Base-by-base conservation (phyloP, 2,329 filamentous ascomycete species). In the Cryphonectria japonica region DNA sequence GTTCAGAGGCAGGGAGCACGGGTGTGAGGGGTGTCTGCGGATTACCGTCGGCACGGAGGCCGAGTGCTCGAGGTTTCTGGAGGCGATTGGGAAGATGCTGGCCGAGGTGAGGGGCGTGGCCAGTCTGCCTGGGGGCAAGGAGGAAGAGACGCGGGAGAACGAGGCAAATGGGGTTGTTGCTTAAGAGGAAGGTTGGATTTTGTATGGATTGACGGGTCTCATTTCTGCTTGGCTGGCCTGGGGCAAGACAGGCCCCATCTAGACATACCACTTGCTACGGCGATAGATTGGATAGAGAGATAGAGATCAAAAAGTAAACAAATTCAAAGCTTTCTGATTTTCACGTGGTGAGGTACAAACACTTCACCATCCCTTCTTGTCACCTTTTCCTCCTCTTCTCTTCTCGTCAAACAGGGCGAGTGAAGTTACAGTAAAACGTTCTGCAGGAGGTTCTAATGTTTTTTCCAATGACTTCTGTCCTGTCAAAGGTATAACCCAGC, bases 21-120 rank as follows among this genome's bases (percentile, higher is more conserved):
- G 95, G 5, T 99, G 96, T 79, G 81, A 91, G 59, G 96, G 95
- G 0, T 98, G 95, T 78, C 82, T 99, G 79, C 88, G 96, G 69
- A 93, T 98, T 75, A 99, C 96, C 0, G 89, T 99, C 16, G 96
- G 96, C 22, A 98, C 95, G 0, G 93, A 97, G 80, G 83, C 88
- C 1, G 96, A 99, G 81, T 93, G 97, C 11, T 91, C 91, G 37
- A 87, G 91, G 71, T 93, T 98, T 78, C 79, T 99, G 76, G 82
- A 84, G 29, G 91, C 95, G 75, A 81, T 98, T 32, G 83, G 83
- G 75, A 81, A 79, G 69, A 82, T 82, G 1, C 76, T 89, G 69
- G 80, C 76, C 1, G 84, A 88, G 75, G 82, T 88, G 13, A 78
- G 83, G 22, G 82, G 80, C 0, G 70, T 59, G 7, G 37, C 26